Conservation (phyloP, 1,139 yeast genomes). For the Yamadazyma oceani region DNA sequence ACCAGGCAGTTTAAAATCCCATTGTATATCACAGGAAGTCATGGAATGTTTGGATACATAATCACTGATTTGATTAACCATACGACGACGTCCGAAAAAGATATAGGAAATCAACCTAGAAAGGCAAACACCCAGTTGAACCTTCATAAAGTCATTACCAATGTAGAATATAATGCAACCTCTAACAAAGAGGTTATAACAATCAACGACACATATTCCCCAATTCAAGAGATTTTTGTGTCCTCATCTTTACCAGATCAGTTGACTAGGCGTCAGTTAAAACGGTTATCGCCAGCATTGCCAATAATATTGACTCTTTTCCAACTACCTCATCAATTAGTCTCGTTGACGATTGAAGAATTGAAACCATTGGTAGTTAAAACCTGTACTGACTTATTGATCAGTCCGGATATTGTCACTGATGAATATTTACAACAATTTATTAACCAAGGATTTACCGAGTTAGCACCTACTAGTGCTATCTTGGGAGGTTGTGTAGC, state of each 20-base stretch:
- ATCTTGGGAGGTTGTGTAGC: conserved; percentile 87
- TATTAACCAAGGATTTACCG: conserved; percentile 57
- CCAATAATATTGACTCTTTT: conserved; percentile 63
- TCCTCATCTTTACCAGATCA: conserved; percentile 43
- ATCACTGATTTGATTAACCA: conserved; percentile 77
- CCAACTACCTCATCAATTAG: conserved; percentile 30
- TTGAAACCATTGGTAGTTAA: conserved; percentile 27
- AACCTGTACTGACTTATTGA: conserved; percentile 30
- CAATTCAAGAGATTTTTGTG: conserved; percentile 31
- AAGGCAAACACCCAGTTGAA: conserved; percentile 47
- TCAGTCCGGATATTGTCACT: conserved; percentile 38
- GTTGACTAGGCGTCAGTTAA: conserved; percentile 55
- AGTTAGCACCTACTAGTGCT: conserved; percentile 84
- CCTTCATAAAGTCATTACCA: conserved; percentile 50
- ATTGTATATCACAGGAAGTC: conserved; percentile 65
- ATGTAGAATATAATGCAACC: conserved; percentile 33
- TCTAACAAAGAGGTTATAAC: conserved; percentile 53
- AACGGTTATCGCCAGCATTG: conserved; percentile 57
- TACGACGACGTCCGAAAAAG: conserved; percentile 40
- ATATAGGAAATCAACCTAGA: conserved; percentile 53
- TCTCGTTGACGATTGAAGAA: conserved; percentile 18
- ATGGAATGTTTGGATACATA: conserved; percentile 82
- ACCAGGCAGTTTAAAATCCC: conserved; percentile 62
- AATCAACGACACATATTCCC: conserved; percentile 53
- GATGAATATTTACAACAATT: conserved; percentile 41